phyloP scores from a whole-genome alignment of 495 filamentous ascomycete genomes.

The Daldinia vernicosa region DNA sequence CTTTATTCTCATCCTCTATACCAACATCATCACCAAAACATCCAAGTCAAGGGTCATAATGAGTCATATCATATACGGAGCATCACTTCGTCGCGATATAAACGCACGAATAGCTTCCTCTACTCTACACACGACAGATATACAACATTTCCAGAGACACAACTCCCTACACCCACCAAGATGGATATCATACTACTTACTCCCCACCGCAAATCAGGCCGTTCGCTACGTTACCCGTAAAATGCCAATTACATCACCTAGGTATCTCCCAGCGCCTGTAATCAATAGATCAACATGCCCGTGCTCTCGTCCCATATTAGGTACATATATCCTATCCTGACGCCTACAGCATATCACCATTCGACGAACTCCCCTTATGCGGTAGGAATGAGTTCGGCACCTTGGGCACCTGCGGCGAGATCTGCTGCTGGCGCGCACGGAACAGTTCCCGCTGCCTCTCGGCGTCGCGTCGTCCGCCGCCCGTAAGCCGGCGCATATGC shows the following conservation, averaged over 20 bases:
- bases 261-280: slow-evolving; percentile 8
- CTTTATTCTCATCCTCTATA: not conserved
- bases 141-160: not conserved
- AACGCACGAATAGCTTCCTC: slow-evolving; percentile 6
- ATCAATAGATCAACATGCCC: slow-evolving; percentile 2
- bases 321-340: not conserved
- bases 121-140: slow-evolving; percentile 20
- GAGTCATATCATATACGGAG: no score
- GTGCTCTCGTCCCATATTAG: slow-evolving; percentile 9
- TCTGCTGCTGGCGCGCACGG: slow-evolving; percentile 50
- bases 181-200: slow-evolving; percentile 15
- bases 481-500: slow-evolving; percentile 73
- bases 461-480: slow-evolving; percentile 67
- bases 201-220: not conserved
- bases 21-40: not conserved
- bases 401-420: slow-evolving; percentile 67
- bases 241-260: slow-evolving; percentile 23
- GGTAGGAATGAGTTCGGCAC: slow-evolving; percentile 57
- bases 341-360: slow-evolving; percentile 34
- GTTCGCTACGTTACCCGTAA: slow-evolving; percentile 8
- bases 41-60: not conserved
- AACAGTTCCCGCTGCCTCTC: slow-evolving; percentile 68
- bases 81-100: not conserved
- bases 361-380: slow-evolving; percentile 39
- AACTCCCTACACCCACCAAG: not conserved